phyloP scores from a whole-genome alignment of 169 alveolate genomes.

The Cryptosporidium viatorum region DNA sequence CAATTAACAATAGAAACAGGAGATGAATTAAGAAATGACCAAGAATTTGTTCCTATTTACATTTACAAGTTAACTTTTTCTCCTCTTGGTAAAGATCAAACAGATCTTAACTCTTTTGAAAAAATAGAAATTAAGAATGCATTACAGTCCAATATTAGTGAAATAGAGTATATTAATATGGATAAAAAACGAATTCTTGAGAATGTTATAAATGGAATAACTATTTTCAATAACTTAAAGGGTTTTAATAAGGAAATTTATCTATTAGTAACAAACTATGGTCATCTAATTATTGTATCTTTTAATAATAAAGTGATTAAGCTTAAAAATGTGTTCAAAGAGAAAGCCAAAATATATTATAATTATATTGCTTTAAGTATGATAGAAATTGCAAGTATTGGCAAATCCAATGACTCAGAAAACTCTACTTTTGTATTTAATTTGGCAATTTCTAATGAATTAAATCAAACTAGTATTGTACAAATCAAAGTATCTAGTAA shows the following conservation, averaged over 20 bases:
- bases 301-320: neutral
- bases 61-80: neutral
- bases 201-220: neutral
- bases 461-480: conserved; percentile 25
- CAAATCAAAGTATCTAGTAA: neutral
- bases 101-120: neutral
- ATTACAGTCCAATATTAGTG: neutral
- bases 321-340: conserved; percentile 42
- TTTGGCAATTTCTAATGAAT: conserved; percentile 29
- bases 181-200: neutral
- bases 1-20: neutral
- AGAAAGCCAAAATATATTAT: conserved; percentile 8
- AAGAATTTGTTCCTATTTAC: neutral
- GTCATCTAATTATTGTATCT: neutral
- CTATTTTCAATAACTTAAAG: neutral
- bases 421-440: neutral
- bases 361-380: neutral
- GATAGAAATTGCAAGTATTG: neutral
- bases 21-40: neutral
- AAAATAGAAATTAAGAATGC: neutral
- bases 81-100: neutral
- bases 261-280: conserved; percentile 8
- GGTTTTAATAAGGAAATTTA: conserved; percentile 7
- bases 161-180: neutral
- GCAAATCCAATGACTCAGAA: neutral